Conservation (phyloP, 2,329 filamentous ascomycete species). For the Xylaria sp. region DNA sequence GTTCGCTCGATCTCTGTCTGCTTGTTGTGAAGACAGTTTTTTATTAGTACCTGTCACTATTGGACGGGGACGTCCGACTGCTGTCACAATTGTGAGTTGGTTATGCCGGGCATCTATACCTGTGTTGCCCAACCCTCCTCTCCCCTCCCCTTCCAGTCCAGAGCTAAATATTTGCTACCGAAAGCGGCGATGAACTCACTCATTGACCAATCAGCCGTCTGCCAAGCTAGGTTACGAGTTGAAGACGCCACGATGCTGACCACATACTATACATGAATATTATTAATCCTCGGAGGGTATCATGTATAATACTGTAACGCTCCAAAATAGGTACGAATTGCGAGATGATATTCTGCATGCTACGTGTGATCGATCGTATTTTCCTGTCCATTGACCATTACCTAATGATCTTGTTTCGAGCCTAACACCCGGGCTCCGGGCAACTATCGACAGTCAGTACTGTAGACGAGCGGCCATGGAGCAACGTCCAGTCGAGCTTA, state of each 20-base stretch:
- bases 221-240: slow-evolving; percentile 1
- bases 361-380: slow-evolving; percentile 32
- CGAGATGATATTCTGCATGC: slow-evolving; percentile 27
- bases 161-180: slow-evolving; percentile 23
- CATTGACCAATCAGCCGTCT: slow-evolving; percentile 28
- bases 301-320: background rate
- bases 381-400: background rate
- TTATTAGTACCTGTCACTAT: background rate
- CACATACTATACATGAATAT: background rate
- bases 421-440: background rate
- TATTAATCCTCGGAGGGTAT: background rate
- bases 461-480: slow-evolving; percentile 4
- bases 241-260: slow-evolving; percentile 1
- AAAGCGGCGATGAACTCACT: slow-evolving; percentile 27
- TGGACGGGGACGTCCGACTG: background rate
- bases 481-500: slow-evolving; percentile 13
- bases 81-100: slow-evolving; percentile 1
- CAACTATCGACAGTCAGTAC: background rate
- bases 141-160: background rate
- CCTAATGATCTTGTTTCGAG: background rate
- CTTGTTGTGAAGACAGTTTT: background rate
- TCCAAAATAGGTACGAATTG: slow-evolving; percentile 11
- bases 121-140: background rate
- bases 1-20: background rate
- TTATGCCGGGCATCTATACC: background rate